A percentile compares a stretch with the other conserved stretches of the same genome.
Conservation (phyloP, 352 stramenopile genomes). For the Globisporangium spiculum region DNA sequence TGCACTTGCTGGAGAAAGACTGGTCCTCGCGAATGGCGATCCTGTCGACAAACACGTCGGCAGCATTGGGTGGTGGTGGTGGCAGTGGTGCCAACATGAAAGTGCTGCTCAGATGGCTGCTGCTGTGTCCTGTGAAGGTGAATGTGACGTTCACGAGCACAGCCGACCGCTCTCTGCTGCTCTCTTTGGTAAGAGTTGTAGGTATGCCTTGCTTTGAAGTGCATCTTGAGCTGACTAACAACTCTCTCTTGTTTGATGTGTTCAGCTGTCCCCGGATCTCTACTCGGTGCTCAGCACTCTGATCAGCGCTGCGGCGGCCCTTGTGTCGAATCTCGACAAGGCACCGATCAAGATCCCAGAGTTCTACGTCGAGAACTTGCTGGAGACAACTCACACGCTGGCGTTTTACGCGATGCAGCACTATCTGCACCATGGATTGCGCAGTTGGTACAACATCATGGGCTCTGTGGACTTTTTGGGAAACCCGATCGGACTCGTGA, state of each 20-base stretch:
- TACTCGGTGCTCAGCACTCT: conserved; percentile 74
- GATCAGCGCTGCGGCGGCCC: conserved; percentile 73
- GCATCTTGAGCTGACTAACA: conserved; percentile 3
- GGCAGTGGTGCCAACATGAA: conserved; percentile 60
- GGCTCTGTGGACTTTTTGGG: conserved; percentile 89
- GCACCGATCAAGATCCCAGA: conserved; percentile 87
- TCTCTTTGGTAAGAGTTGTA: conserved; percentile 53
- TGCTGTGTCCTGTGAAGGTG: conserved; percentile 84
- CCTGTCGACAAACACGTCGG: conserved; percentile 28
- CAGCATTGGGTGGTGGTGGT: conserved; percentile 24
- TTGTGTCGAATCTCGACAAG: conserved; percentile 85
- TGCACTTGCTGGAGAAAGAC: conserved; percentile 53
- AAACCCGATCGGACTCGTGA: conserved; percentile 89
- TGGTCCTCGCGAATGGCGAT: conserved; percentile 49
- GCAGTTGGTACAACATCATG: conserved; percentile 87
- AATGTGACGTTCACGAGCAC: conserved; percentile 88
- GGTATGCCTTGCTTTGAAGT: not conserved
- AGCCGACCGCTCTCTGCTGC: conserved; percentile 73
- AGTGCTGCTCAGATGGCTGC: conserved; percentile 71
- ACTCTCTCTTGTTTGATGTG: conserved; percentile 4
- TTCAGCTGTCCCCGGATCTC: conserved; percentile 73
- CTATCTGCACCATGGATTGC: conserved; percentile 80
- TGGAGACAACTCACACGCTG: conserved; percentile 84
- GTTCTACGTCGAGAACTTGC: conserved; percentile 87
- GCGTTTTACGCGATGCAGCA: conserved; percentile 86